phyloP scores from a whole-genome alignment of 2,329 filamentous ascomycete genomes.

The Pseudocercospora cruenta region DNA sequence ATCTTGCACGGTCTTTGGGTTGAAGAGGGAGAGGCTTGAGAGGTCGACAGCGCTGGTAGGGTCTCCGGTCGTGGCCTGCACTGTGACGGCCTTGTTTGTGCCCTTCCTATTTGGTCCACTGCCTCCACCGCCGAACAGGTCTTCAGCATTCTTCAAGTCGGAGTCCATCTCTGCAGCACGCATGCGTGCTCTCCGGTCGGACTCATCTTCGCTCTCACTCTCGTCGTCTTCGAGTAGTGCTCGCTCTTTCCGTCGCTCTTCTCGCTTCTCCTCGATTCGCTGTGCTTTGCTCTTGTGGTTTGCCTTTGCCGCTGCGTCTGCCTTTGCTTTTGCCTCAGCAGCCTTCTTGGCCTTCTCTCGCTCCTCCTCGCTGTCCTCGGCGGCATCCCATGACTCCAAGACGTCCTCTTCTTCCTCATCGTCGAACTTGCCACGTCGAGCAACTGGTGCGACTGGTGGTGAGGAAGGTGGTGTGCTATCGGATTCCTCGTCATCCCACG shows the following conservation, averaged over 20 bases:
- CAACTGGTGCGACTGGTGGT: conserved; percentile 49
- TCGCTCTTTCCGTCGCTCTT: conserved; percentile 60
- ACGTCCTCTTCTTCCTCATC: conserved; percentile 91
- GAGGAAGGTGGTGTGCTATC: conserved; percentile 54
- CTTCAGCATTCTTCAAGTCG: conserved; percentile 86
- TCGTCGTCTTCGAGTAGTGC: conserved; percentile 61
- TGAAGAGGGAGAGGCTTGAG: conserved; percentile 78
- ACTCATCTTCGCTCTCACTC: conserved; percentile 71
- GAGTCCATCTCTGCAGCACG: conserved; percentile 81
- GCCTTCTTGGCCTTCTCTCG: conserved; percentile 92
- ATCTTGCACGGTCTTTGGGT: conserved; percentile 82
- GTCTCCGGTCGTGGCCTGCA: conserved; percentile 67
- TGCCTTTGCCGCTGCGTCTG: conserved; percentile 82
- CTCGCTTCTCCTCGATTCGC: conserved; percentile 78
- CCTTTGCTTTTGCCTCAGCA: conserved; percentile 83
- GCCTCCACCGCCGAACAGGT: conserved; percentile 79
- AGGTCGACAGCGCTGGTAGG: conserved; percentile 82
- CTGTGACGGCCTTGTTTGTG: conserved; percentile 66
- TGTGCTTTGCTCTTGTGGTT: conserved; percentile 88
- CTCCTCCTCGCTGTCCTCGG: conserved; percentile 95
- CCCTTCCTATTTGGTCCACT: conserved; percentile 73
- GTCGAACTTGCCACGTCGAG: conserved; percentile 73
- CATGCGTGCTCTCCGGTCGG: conserved; percentile 73
- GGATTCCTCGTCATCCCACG: conserved; percentile 59
- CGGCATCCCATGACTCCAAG: conserved; percentile 94